These are phyloP conservation scores for Erigeron philadelphicus DNA, from an alignment of 140 eudicot genomes.

Conservation along the genomic window DNA sequence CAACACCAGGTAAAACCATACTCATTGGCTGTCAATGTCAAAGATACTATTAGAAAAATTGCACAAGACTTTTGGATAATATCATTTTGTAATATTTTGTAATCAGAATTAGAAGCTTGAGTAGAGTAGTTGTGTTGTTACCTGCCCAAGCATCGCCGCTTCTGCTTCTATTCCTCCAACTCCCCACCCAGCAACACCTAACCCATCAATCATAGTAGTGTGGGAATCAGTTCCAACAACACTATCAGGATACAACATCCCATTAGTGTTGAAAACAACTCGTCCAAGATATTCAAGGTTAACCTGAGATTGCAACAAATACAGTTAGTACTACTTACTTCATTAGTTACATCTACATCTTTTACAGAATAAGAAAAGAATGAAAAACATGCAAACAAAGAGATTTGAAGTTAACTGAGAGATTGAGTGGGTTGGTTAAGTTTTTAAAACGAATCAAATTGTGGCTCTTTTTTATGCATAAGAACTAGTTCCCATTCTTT, in stretches of 20 bases:
- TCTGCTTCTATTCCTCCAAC: slow-evolving; percentile 99
- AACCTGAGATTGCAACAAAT: slow-evolving; percentile 44
- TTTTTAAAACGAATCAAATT: no score
- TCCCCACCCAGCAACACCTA: slow-evolving; percentile 99
- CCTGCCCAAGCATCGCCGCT: slow-evolving; percentile 99
- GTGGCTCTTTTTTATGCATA: no score
- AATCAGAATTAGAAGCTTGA: no score
- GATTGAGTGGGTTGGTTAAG: no score
- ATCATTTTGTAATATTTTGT: no score
- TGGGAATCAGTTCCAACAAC: slow-evolving; percentile 99
- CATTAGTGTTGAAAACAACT: slow-evolving; percentile 88
- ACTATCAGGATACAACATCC: slow-evolving; percentile 93
- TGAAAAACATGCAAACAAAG: neutral
- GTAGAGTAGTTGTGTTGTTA: slow-evolving; percentile 17
- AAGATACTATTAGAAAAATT: slow-evolving; percentile 21
- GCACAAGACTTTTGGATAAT: slow-evolving; percentile 5
- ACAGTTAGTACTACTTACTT: slow-evolving; percentile 21
- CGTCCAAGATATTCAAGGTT: slow-evolving; percentile 98
- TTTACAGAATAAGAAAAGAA: neutral
- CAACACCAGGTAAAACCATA: slow-evolving; percentile 99
- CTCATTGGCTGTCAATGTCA: slow-evolving; percentile 83
- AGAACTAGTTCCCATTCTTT: no score
- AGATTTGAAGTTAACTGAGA: neutral
- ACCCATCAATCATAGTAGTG: slow-evolving; percentile 99
- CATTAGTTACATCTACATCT: neutral